Percentiles rank a stretch among this genome's conserved stretches.
Evolutionary conservation across 371 early-diverging fungal genomes (phyloP).

Genomic region (Zychaea mexicana): DNA sequence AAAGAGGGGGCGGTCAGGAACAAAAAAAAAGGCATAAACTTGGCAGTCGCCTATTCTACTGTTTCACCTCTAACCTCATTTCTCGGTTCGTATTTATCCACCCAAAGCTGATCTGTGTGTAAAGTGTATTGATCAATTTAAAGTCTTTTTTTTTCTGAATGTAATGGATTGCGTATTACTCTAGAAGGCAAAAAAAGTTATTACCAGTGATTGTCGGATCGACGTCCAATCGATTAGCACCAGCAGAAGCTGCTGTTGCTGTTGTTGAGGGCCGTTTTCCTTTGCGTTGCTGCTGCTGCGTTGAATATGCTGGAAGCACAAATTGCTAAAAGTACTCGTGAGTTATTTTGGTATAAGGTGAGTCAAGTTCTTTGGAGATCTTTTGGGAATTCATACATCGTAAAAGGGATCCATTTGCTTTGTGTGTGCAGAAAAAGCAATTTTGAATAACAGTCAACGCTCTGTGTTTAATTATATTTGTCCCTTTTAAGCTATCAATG

Average conservation of each 20-base stretch:
- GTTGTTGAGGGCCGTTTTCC: neutral
- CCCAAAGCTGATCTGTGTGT: slow-evolving; percentile 32
- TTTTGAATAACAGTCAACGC: too few relatives aligned
- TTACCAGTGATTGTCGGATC: neutral
- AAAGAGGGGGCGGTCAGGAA: neutral
- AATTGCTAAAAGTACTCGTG: neutral
- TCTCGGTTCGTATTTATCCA: slow-evolving; percentile 31
- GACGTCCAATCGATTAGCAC: neutral
- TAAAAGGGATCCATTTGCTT: slow-evolving; percentile 4
- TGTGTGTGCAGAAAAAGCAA: too few relatives aligned
- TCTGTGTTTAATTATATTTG: too few relatives aligned
- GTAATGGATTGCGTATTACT: neutral
- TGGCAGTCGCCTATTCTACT: neutral
- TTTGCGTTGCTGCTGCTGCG: too few relatives aligned
- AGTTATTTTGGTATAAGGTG: neutral
- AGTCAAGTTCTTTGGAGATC: neutral
- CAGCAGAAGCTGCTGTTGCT: too few relatives aligned
- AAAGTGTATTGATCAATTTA: neutral
- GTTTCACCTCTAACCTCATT: slow-evolving; percentile 15
- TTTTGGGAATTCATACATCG: neutral
- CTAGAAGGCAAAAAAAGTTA: neutral
- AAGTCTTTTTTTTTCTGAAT: too few relatives aligned
- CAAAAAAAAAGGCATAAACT: neutral
- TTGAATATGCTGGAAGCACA: neutral
- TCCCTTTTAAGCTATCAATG: too few relatives aligned